A percentile compares a stretch with the other conserved stretches of the same genome.
Conservation (phyloP, 768 basidiomycete species). For the Tremella mesenterica region DNA sequence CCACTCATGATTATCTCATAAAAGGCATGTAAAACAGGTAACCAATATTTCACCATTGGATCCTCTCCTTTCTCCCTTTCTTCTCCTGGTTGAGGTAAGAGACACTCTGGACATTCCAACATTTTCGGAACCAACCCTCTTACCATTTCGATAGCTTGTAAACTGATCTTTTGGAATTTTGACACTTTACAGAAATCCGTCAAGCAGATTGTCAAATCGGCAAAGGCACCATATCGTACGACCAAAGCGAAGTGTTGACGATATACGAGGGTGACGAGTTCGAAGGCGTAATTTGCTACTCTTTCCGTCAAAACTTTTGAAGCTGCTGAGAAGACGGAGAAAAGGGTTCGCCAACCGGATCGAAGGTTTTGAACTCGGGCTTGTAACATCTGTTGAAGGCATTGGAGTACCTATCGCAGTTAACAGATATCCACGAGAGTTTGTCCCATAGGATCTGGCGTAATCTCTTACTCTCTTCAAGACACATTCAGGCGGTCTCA, state of each 20-base stretch:
- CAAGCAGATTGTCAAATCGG: constrained; percentile 91
- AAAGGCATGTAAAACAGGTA: constrained; percentile 91
- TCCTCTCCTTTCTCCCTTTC: constrained; percentile 48
- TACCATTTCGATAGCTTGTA: constrained; percentile 94
- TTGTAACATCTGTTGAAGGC: constrained; percentile 97
- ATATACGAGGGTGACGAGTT: constrained; percentile 86
- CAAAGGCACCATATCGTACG: constrained; percentile 85
- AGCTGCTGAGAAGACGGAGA: constrained; percentile 93
- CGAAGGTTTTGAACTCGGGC: constrained; percentile 88
- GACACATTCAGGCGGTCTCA: too few species aligned
- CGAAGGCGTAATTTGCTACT: constrained; percentile 85
- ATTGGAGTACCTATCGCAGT: constrained; percentile 95
- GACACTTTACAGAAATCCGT: constrained; percentile 99
- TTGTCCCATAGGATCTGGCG: too few species aligned
- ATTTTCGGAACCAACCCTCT: constrained; percentile 86
- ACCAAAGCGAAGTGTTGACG: constrained; percentile 83
- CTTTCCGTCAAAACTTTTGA: constrained; percentile 91
- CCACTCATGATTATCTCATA: constrained; percentile 99
- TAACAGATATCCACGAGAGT: too few species aligned
- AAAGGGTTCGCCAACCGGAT: constrained; percentile 99
- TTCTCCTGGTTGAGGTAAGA: constrained; percentile 19
- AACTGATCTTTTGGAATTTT: constrained; percentile 96
- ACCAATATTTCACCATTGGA: constrained; percentile 93
- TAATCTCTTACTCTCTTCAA: too few species aligned
- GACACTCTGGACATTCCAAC: constrained; percentile 69